Evolutionary conservation across 176 grass and related monocot species (phyloP).

Genomic region (Ensete ventricosum): DNA sequence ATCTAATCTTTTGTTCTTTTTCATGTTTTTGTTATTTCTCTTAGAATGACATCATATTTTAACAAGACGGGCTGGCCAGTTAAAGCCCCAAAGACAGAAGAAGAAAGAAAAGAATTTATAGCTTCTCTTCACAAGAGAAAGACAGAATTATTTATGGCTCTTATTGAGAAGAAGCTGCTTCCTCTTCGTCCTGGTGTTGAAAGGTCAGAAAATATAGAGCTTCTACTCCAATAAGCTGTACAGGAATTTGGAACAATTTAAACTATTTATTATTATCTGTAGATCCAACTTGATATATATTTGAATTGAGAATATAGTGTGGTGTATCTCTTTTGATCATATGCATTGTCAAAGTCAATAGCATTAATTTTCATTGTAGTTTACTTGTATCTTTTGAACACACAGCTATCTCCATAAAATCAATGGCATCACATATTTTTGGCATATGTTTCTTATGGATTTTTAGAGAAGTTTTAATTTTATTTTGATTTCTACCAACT

Average conservation of each 20-base stretch:
- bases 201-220: conserved; percentile 35
- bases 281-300: neutral
- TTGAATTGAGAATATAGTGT: neutral
- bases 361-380: too few species aligned
- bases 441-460: too few species aligned
- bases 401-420: too few species aligned
- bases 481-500: too few species aligned
- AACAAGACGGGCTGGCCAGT: conserved; percentile 75
- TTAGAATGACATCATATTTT: conserved; percentile 95
- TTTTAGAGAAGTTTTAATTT: too few species aligned
- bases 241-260: too few species aligned
- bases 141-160: conserved; percentile 84
- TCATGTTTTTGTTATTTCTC: neutral
- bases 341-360: too few species aligned
- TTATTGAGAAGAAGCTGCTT: conserved; percentile 95
- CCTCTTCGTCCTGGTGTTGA: conserved; percentile 94
- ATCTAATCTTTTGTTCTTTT: neutral
- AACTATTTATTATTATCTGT: too few species aligned
- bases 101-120: conserved; percentile 78
- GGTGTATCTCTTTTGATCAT: too few species aligned
- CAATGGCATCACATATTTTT: too few species aligned
- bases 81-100: conserved; percentile 63
- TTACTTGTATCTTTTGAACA: too few species aligned
- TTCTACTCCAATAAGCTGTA: neutral
- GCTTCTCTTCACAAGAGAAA: conserved; percentile 94